phyloP scores from a whole-genome alignment of 2,329 filamentous ascomycete species.

The Fusarium solani-melongenae region DNA sequence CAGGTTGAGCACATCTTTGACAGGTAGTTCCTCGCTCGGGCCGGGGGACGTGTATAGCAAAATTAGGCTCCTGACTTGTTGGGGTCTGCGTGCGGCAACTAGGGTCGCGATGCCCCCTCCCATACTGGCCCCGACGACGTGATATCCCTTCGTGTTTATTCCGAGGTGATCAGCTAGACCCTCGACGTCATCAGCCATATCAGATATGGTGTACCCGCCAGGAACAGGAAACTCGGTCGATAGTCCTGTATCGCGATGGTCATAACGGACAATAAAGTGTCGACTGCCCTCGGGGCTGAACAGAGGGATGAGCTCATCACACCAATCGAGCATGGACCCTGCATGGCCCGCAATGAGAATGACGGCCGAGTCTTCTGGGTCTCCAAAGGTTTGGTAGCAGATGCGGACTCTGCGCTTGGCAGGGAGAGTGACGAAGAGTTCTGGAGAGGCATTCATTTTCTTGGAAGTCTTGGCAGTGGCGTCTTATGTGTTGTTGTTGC shows the following conservation, averaged over 20 bases:
- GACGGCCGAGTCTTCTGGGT: conserved; percentile 39
- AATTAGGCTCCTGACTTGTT: conserved; percentile 35
- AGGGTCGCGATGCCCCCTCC: conserved; percentile 42
- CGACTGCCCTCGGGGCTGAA: conserved; percentile 26
- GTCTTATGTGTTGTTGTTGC: not conserved
- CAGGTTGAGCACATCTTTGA: not conserved
- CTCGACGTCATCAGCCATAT: conserved; percentile 45
- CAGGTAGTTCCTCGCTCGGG: conserved; percentile 19
- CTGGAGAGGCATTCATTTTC: conserved; percentile 30
- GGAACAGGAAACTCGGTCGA: conserved; percentile 41
- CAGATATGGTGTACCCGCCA: conserved; percentile 38
- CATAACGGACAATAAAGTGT: conserved; percentile 37
- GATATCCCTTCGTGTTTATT: conserved; percentile 29
- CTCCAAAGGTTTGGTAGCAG: conserved; percentile 45
- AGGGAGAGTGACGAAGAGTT: conserved; percentile 42
- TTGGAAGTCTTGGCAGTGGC: not conserved
- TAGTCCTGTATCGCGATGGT: conserved; percentile 39
- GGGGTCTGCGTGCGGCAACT: conserved; percentile 29
- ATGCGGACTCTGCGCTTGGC: conserved; percentile 37
- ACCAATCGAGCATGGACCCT: conserved; percentile 41
- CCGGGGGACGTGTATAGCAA: conserved; percentile 41
- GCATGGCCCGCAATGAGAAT: conserved; percentile 38
- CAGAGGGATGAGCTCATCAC: conserved; percentile 29
- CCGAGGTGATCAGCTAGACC: conserved; percentile 41
- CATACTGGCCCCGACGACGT: conserved; percentile 43